A percentile compares a stretch with the other conserved stretches of the same genome.
phyloP scores from a whole-genome alignment of 495 filamentous ascomycete genomes.

The Aspergillus egyptiacus region DNA sequence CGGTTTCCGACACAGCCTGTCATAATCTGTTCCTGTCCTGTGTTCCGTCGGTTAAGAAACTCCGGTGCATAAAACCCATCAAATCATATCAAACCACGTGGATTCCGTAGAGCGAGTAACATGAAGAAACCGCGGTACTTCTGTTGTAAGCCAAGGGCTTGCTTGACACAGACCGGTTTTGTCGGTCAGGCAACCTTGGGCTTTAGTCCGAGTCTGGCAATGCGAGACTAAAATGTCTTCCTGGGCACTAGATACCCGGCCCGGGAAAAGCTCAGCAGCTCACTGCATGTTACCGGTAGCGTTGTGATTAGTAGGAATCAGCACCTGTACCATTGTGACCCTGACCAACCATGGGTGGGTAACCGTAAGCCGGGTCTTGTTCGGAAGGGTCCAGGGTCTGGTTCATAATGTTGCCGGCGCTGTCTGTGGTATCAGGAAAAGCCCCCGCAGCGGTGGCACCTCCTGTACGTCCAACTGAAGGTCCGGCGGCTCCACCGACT shows the following conservation, averaged over 20 bases:
- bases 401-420: slow-evolving; percentile 53
- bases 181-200: background rate
- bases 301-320: slow-evolving; percentile 39
- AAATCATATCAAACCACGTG: slow-evolving; percentile 15
- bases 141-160: background rate
- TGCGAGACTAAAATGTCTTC: background rate
- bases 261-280: background rate
- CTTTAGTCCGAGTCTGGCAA: background rate
- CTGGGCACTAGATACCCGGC: background rate
- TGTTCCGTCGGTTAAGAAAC: slow-evolving; percentile 25
- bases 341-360: slow-evolving; percentile 54
- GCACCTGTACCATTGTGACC: slow-evolving; percentile 64
- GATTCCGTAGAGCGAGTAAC: slow-evolving; percentile 10
- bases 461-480: slow-evolving; percentile 42
- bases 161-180: background rate
- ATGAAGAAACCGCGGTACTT: background rate
- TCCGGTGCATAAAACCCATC: slow-evolving; percentile 9
- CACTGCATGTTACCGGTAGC: slow-evolving; percentile 1
- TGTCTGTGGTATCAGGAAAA: slow-evolving; percentile 54
- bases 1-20: slow-evolving; percentile 7
- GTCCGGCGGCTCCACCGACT: slow-evolving; percentile 41
- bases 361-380: slow-evolving; percentile 56
- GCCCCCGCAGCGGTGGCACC: slow-evolving; percentile 24
- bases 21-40: slow-evolving; percentile 12
- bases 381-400: slow-evolving; percentile 57